These are phyloP conservation scores for Myriosclerotinia curreyana DNA, from an alignment of 2,329 filamentous ascomycete species.

Conservation along the genomic window DNA sequence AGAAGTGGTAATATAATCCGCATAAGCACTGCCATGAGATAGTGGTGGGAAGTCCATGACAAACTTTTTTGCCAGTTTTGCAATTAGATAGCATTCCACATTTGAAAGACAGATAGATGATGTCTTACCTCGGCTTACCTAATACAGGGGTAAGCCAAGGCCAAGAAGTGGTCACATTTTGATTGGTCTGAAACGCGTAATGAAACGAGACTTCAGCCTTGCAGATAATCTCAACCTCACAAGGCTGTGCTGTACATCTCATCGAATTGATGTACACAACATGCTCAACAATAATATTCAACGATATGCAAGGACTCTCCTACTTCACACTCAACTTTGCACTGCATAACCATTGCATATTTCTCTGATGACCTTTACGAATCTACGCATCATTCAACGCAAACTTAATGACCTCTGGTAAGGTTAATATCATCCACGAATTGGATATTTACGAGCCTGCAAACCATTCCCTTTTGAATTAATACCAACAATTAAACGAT, in stretches of 20 bases:
- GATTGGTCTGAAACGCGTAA: neutral
- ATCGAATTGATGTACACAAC: neutral
- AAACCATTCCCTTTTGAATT: no score
- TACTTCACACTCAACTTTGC: neutral
- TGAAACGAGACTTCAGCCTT: slow-evolving; percentile 5
- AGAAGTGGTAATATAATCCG: neutral
- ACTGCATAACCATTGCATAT: neutral
- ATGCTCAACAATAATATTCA: neutral
- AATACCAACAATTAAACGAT: neutral
- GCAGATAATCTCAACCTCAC: neutral
- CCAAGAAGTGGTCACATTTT: neutral
- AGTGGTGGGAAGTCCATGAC: no score
- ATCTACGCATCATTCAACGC: neutral
- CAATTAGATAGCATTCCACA: no score
- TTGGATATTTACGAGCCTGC: neutral
- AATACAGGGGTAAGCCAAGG: neutral
- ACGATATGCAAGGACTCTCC: neutral
- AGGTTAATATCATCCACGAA: neutral
- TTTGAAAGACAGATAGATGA: neutral
- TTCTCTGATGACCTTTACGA: neutral
- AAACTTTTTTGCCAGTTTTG: no score
- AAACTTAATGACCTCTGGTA: neutral
- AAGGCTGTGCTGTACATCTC: neutral
- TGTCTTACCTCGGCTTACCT: neutral
- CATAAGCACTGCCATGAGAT: no score